Base-by-base conservation (phyloP, 2,329 filamentous ascomycete species). In the Botrytis elliptica region DNA sequence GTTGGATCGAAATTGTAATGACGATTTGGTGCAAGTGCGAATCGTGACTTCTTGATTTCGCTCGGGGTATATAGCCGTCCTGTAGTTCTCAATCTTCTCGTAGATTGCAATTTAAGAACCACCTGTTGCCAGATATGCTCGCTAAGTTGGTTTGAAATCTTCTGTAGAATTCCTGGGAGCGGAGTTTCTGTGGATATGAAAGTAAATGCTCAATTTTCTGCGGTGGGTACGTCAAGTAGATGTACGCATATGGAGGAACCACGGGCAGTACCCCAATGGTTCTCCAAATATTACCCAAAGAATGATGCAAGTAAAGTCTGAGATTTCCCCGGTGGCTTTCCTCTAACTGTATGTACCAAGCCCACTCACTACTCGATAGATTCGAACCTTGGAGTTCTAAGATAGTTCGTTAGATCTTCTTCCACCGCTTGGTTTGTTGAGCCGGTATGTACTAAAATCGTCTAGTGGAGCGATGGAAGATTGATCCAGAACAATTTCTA, bases 401-500 rank as follows among this genome's bases (percentile, higher is more conserved):
- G 46, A 68, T 57, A 38, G 66, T 33, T 44, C 49, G 66, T 57
- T 38, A 25, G 66, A 57, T 69, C 66, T 57, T 42, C 49, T 68
- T 69, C 66, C 49, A 42, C 38, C n/a, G n/a, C n/a, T 57, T 65
- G 55, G 46, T 55, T 72, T 72, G n/a, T 72, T 72, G 44, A 52
- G 59, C 70, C 59, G 38, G 62, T 64, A 29, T 29, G 29, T 29
- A 55, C 38, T 40, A 65, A 71, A 38, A 71, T 55, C 25, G 36
- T 25, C n/a, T 33, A 42, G 70, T 67, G 70, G 62, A 72, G 36
- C 44, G 33, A 33, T 67, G 62, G 33, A 72, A 67, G 46, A 67
- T 42, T 59, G 70, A 72, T 72, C 70, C 70, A 72, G 70, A 72
- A 72, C 62, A 72, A 66, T 20, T 36, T 44, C 22, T 55, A 70